phyloP scores from a whole-genome alignment of 768 basidiomycete species.

The Serendipita sp. region DNA sequence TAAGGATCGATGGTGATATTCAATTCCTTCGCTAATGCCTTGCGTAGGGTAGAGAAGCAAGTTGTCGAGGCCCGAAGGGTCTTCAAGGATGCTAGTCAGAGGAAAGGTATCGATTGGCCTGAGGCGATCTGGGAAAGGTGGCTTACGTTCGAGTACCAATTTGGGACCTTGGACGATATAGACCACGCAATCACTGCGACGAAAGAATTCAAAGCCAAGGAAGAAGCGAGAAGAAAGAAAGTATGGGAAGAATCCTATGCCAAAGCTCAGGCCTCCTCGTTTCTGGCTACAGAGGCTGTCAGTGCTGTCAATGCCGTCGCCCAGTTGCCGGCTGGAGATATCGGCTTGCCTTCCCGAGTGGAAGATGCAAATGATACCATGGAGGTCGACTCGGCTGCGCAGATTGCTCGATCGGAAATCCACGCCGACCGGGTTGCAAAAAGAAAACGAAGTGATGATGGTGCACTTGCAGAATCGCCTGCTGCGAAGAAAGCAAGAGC shows the following conservation, averaged over 20 bases:
- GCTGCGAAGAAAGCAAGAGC: not conserved
- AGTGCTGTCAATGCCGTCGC: not conserved
- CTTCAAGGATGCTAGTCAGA: slow-evolving; percentile 45
- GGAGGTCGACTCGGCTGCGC: slow-evolving; percentile 9
- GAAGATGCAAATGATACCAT: slow-evolving; percentile 2
- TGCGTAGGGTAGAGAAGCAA: slow-evolving; percentile 18
- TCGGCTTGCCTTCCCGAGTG: not conserved
- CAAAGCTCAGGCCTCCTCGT: slow-evolving; percentile 5
- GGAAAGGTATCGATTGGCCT: slow-evolving; percentile 80
- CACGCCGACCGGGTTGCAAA: not conserved
- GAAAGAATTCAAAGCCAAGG: not conserved
- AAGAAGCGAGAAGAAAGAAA: not conserved
- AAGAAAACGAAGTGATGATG: slow-evolving; percentile 17
- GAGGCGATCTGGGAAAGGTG: slow-evolving; percentile 89
- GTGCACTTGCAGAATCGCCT: slow-evolving; percentile 8
- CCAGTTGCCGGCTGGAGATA: not conserved
- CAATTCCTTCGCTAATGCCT: slow-evolving; percentile 29
- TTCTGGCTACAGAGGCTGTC: not conserved
- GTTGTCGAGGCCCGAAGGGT: slow-evolving; percentile 46
- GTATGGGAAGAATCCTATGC: not conserved
- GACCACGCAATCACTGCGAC: slow-evolving; percentile 25
- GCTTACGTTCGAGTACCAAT: slow-evolving; percentile 70
- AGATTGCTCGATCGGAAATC: too few species aligned
- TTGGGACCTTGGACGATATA: slow-evolving; percentile 56
- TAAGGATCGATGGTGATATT: slow-evolving; percentile 22